A percentile compares a stretch with the other conserved stretches of the same genome.
These are phyloP conservation scores for Spergularia azorica DNA, from an alignment of 179 eudicot species.

Conservation along the genomic window DNA sequence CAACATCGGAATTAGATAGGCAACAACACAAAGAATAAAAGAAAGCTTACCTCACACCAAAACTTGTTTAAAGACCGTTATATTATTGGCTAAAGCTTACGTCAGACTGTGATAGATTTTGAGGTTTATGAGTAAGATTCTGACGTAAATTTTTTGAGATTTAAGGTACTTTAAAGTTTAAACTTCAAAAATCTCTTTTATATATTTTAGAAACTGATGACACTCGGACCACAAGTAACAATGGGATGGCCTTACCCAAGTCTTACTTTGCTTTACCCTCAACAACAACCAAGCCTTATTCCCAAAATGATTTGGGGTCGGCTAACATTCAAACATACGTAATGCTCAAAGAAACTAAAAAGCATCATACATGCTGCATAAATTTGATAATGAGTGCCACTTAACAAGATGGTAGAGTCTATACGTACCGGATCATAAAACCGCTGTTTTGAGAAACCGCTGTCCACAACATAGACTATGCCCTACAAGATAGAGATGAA, in stretches of 20 bases:
- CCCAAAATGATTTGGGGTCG: too few relatives aligned
- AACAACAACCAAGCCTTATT: too few relatives aligned
- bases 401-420: conserved; percentile 7
- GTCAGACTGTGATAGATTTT: not conserved
- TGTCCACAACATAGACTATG: conserved; percentile 89
- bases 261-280: not conserved
- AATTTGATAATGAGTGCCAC: not conserved
- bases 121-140: not conserved
- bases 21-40: not conserved
- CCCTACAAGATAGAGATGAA: conserved; percentile 55
- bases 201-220: not conserved
- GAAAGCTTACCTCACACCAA: not conserved
- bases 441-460: conserved; percentile 97
- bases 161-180: too few relatives aligned
- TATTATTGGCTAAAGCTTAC: not conserved
- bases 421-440: conserved; percentile 87
- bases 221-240: conserved; percentile 1
- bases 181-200: not conserved
- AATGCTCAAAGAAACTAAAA: conserved; percentile 3
- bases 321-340: not conserved
- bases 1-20: conserved; percentile 9
- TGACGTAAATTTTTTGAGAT: too few relatives aligned
- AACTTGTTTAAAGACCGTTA: not conserved
- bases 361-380: not conserved
- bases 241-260: not conserved